phyloP scores from a whole-genome alignment of 306 rosid genomes.

The Comarum palustre region DNA sequence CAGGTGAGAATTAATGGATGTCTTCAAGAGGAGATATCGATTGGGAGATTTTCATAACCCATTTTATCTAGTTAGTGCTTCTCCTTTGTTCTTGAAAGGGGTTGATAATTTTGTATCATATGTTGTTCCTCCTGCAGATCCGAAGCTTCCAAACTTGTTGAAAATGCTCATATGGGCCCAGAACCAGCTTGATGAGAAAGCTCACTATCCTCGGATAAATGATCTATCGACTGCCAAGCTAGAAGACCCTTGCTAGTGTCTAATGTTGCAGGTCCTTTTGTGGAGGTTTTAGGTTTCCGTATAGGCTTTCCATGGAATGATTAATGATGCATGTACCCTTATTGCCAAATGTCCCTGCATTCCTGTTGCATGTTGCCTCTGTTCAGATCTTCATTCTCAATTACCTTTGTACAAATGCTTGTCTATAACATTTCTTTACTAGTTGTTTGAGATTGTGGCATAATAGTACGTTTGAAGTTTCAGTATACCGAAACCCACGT shows the following conservation, averaged over 20 bases:
- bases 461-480: not conserved
- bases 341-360: slow-evolving; percentile 22
- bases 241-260: slow-evolving; percentile 61
- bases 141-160: slow-evolving; percentile 93
- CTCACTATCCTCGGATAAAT: slow-evolving; percentile 77
- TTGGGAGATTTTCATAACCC: not conserved
- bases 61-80: not conserved
- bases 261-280: slow-evolving; percentile 30
- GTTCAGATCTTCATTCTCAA: slow-evolving; percentile 13
- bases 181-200: slow-evolving; percentile 89
- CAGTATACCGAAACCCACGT: not conserved
- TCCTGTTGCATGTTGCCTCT: slow-evolving; percentile 22
- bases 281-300: slow-evolving; percentile 24
- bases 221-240: slow-evolving; percentile 66
- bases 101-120: not conserved
- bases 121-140: slow-evolving; percentile 46
- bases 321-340: slow-evolving; percentile 36
- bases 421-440: slow-evolving; percentile 27
- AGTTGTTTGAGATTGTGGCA: slow-evolving; percentile 13
- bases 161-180: slow-evolving; percentile 97
- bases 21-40: not conserved
- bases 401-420: slow-evolving; percentile 52
- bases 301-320: slow-evolving; percentile 32
- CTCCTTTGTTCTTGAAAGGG: slow-evolving; percentile 2
- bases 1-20: not conserved